Base-by-base conservation (phyloP, 371 early-diverging fungal species). In the Phascolomyces articulosus region DNA sequence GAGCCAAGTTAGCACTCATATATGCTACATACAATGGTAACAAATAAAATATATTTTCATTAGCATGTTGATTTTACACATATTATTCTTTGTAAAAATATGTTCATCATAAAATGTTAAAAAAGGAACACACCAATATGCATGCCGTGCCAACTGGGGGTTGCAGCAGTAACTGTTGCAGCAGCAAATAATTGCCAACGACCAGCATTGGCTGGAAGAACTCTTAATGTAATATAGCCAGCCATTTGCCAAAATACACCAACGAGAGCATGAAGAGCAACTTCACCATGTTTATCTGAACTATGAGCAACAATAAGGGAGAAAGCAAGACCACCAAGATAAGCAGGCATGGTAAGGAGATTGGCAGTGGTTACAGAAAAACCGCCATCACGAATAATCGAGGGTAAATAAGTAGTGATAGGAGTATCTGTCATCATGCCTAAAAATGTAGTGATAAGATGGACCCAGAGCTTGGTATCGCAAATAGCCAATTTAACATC, bases 331-430 rank as follows among this genome's bases (percentile, higher is more conserved):
- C 65, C 67, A 55, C 80, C 60, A 27, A 83, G 64, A 58, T 85
- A 76, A 0, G 80, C 69, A 18, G 86, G 86, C 20, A 82, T 77
- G 1, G 85, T 80, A 60, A 87, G 56, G n/a, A 84, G 64, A 61
- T 87, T 87, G 29, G 82, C 70, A 2, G 73, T 72, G 40, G 80
- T 70, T 2, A 73, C 71, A n/a, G 78, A 58, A 53, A 84, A 86
- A 0, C 85, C 85, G 40, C 77, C 72, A 31, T 72, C 73, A 51
- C 74, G 74, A 66, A 87, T 82, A 23, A 84, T 80, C 60, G 73
- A 59, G 4, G 88, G 88, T 15, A 84, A 70, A 65, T 85, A 80
- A 2, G 55, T 65, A 3, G 64, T 58, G 40, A 84, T 68, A 0
- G 86, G 85, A 1, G 82, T 65, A 21, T 58, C 41, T 3, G 79